A percentile compares a stretch with the other conserved stretches of the same genome.
Conservation (phyloP, 306 rosid genomes). For the Crataegus laevigata region DNA sequence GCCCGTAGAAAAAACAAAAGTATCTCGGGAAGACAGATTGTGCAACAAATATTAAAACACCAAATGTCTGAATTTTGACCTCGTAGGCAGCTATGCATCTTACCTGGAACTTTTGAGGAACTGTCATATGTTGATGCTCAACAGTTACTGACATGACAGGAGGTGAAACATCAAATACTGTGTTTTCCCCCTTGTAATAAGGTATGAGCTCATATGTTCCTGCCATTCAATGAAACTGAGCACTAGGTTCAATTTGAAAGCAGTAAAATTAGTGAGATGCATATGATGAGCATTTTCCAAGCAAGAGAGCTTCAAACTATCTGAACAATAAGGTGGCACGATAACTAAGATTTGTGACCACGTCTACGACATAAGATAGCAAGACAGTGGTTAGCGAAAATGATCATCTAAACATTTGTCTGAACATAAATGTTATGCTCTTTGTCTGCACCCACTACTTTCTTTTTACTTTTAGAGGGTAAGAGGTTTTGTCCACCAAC, state of each 20-base stretch:
- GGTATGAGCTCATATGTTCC: slow-evolving; percentile 85
- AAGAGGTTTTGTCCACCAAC: background rate
- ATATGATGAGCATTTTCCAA: slow-evolving; percentile 15
- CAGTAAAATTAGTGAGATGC: background rate
- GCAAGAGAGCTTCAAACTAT: background rate
- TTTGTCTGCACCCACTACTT: background rate
- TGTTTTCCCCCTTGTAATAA: slow-evolving; percentile 95
- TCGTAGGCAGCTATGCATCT: background rate
- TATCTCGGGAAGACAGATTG: background rate
- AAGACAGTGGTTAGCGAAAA: background rate
- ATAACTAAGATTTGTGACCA: background rate
- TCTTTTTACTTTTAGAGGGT: background rate
- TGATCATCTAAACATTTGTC: background rate
- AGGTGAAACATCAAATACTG: slow-evolving; percentile 93
- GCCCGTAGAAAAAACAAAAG: background rate
- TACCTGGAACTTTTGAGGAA: slow-evolving; percentile 92
- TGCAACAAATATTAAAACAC: background rate
- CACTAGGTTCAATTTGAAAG: background rate
- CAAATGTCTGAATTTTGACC: background rate
- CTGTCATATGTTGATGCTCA: slow-evolving; percentile 70
- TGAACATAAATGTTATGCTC: background rate
- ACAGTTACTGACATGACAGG: slow-evolving; percentile 58
- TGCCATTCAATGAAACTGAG: slow-evolving; percentile 31
- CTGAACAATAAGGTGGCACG: slow-evolving; percentile 5
- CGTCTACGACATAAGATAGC: background rate